phyloP scores from a whole-genome alignment of 73 alveolate genomes.

The Stentor coeruleus region DNA sequence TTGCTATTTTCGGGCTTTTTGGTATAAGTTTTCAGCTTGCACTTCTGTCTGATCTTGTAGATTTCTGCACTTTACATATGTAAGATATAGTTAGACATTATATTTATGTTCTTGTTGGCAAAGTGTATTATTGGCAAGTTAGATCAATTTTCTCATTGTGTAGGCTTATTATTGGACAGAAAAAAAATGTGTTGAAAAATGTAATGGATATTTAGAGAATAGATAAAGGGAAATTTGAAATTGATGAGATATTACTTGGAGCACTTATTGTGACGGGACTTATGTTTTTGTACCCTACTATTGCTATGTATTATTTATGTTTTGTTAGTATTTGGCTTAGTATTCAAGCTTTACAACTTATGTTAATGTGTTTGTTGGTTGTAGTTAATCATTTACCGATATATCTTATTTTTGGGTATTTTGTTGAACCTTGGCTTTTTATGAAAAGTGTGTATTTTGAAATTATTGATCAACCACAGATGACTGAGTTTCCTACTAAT shows the following conservation, averaged over 20 bases:
- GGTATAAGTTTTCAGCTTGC: constrained; percentile 58
- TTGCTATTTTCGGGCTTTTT: constrained; percentile 54
- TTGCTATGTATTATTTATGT: constrained; percentile 62
- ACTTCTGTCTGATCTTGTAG: constrained; percentile 50
- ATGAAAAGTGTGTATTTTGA: constrained; percentile 12
- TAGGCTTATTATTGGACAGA: constrained; percentile 45
- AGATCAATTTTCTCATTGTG: constrained; percentile 32
- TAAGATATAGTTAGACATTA: constrained; percentile 22
- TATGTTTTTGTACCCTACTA: constrained; percentile 66
- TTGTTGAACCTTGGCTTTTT: background rate
- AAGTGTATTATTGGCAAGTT: constrained; percentile 34
- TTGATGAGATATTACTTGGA: constrained; percentile 51
- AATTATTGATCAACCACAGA: background rate
- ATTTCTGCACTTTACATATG: constrained; percentile 55
- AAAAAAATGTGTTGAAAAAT: constrained; percentile 43
- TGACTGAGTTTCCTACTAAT: background rate
- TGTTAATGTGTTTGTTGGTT: constrained; percentile 8
- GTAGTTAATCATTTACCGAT: constrained; percentile 38
- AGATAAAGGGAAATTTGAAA: constrained; percentile 37
- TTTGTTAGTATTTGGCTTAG: constrained; percentile 35
- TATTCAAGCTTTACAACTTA: constrained; percentile 29
- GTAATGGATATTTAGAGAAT: constrained; percentile 32
- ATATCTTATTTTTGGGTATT: constrained; percentile 26
- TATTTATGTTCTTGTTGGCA: constrained; percentile 34
- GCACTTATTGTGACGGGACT: constrained; percentile 60